Evolutionary conservation across 1,139 yeast genomes (phyloP).

Genomic region (Nakaseomyces kungkrabaensis): DNA sequence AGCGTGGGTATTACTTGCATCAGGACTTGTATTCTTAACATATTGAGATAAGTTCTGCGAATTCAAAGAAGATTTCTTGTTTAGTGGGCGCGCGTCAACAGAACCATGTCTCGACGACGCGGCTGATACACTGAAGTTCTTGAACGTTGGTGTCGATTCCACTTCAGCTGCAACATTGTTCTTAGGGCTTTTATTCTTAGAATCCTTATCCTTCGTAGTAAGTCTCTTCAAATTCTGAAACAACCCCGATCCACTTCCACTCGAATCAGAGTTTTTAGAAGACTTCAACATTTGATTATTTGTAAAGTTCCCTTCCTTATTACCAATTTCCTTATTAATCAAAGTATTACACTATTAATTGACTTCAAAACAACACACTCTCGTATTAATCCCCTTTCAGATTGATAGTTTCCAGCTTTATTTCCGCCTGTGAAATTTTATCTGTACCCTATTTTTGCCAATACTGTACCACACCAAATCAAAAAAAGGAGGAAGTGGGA

Average conservation of each 20-base stretch:
- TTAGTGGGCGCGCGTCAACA: slow-evolving; percentile 18
- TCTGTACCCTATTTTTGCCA: no score
- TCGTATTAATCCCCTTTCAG: no score
- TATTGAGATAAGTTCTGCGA: slow-evolving; percentile 25
- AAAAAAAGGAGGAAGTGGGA: no score
- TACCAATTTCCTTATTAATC: background rate
- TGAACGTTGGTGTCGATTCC: background rate
- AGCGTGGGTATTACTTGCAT: slow-evolving; percentile 9
- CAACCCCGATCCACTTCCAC: slow-evolving; percentile 7
- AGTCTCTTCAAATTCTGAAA: slow-evolving; percentile 15
- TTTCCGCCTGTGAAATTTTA: no score
- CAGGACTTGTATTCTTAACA: slow-evolving; percentile 12
- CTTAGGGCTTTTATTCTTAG: slow-evolving; percentile 1
- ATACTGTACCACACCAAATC: no score
- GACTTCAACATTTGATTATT: slow-evolving; percentile 4
- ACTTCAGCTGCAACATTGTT: background rate
- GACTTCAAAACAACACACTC: no score
- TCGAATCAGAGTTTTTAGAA: slow-evolving; percentile 5
- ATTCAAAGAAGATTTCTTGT: slow-evolving; percentile 22
- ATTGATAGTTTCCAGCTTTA: no score
- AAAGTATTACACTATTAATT: no score
- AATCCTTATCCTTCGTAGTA: slow-evolving; percentile 5
- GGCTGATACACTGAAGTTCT: background rate
- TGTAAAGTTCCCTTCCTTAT: background rate
- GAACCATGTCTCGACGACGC: slow-evolving; percentile 11